Evolutionary conservation across 352 stramenopile species (phyloP).

Genomic region (Globisporangium rhizosaccharum): DNA sequence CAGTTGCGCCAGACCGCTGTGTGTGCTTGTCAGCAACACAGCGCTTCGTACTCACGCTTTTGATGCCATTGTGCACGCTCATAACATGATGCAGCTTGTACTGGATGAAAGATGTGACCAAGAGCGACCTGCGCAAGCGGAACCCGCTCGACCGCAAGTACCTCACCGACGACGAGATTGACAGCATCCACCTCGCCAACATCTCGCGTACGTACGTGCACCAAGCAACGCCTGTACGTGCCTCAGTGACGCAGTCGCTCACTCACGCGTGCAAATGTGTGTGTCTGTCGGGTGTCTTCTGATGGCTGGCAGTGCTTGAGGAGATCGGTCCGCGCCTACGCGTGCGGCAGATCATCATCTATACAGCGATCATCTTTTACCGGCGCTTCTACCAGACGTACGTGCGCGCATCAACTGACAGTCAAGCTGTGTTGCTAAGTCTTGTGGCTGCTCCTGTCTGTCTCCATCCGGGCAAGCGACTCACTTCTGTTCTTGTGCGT

Average conservation of each 20-base stretch:
- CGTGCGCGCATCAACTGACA: not conserved
- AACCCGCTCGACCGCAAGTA: constrained; percentile 74
- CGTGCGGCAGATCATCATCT: constrained; percentile 89
- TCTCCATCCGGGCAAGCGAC: not conserved
- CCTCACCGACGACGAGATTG: constrained; percentile 78
- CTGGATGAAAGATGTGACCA: constrained; percentile 86
- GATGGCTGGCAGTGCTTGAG: constrained; percentile 55
- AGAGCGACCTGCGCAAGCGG: constrained; percentile 66
- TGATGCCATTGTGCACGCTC: not conserved
- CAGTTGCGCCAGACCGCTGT: not conserved
- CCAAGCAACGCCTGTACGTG: not conserved
- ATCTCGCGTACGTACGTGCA: constrained; percentile 51
- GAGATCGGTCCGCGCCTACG: constrained; percentile 75
- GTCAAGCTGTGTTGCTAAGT: not conserved
- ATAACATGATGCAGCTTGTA: constrained; percentile 43
- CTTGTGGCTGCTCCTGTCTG: not conserved
- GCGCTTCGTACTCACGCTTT: not conserved
- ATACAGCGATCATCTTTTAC: constrained; percentile 88
- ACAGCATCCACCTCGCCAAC: constrained; percentile 86
- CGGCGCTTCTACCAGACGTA: constrained; percentile 88
- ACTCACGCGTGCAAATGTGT: not conserved
- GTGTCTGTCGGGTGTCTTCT: not conserved
- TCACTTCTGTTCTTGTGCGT: not conserved
- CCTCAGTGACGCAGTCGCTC: not conserved
- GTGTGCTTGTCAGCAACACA: not conserved